These are phyloP conservation scores for Limonium bicolor DNA, from an alignment of 148 eudicot genomes.

Conservation along the genomic window DNA sequence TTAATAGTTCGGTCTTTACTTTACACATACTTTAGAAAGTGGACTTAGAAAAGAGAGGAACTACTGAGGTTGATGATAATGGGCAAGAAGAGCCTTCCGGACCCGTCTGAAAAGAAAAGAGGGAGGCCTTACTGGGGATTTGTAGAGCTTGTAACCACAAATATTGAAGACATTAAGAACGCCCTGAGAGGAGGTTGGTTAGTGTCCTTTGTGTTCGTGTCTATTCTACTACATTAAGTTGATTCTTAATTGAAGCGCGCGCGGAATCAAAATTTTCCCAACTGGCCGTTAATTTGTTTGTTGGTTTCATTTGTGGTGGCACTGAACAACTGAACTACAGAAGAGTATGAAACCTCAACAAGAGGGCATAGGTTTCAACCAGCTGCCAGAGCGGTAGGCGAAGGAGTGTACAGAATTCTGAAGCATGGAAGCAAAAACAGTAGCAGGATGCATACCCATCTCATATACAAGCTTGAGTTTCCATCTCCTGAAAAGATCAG, in stretches of 20 bases:
- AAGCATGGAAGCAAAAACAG: conserved; percentile 16
- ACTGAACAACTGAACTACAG: too few species aligned
- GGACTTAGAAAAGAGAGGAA: conserved; percentile 32
- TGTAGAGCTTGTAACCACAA: conserved; percentile 61
- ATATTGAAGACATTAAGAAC: conserved; percentile 24
- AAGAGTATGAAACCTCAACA: conserved; percentile 53
- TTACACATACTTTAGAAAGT: too few species aligned
- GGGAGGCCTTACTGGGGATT: conserved; percentile 56
- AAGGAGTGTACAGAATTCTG: conserved; percentile 59
- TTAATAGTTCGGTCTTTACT: too few species aligned
- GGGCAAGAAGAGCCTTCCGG: conserved; percentile 58
- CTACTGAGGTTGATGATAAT: conserved; percentile 41
- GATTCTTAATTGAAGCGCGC: too few species aligned
- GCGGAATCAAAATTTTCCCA: too few species aligned
- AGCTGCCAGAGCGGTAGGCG: conserved; percentile 48
- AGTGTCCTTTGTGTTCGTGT: too few species aligned
- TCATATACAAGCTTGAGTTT: conserved; percentile 61
- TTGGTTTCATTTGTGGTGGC: too few species aligned
- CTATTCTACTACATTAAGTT: too few species aligned
- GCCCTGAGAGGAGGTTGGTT: conserved; percentile 55
- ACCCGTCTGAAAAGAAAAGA: conserved; percentile 14
- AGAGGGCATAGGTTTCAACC: conserved; percentile 47
- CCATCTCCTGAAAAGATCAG: conserved; percentile 21
- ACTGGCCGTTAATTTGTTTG: too few species aligned
- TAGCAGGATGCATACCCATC: conserved; percentile 41